Conservation (phyloP, 768 basidiomycete species). For the Rhizopogon vesiculosus region DNA sequence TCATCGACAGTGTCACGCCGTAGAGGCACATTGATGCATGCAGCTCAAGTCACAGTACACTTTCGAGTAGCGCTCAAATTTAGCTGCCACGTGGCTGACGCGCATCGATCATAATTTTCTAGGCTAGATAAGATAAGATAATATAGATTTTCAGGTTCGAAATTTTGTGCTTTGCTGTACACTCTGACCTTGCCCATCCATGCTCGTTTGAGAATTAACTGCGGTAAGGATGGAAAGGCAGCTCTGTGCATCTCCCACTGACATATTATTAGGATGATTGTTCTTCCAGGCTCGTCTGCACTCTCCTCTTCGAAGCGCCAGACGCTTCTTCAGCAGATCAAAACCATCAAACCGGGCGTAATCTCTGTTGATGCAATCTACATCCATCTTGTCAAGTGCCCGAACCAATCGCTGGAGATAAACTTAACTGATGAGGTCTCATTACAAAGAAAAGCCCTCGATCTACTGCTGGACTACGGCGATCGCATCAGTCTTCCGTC, state of each 20-base stretch:
- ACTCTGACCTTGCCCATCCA: neutral
- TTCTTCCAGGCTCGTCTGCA: constrained; percentile 73
- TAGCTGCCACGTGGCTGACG: too few species aligned
- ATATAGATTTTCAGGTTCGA: too few species aligned
- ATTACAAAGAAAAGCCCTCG: constrained; percentile 46
- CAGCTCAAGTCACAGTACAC: neutral
- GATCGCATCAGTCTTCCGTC: constrained; percentile 55
- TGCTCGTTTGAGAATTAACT: neutral
- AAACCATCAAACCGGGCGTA: constrained; percentile 46
- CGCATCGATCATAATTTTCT: too few species aligned
- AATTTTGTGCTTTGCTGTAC: too few species aligned
- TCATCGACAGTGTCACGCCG: neutral
- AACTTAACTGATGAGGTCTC: constrained; percentile 45
- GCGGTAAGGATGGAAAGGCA: neutral
- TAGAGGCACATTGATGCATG: too few species aligned
- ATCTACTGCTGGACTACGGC: constrained; percentile 79
- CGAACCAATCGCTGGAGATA: constrained; percentile 36
- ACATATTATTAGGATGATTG: constrained; percentile 51
- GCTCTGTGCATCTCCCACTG: neutral
- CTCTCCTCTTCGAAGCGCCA: constrained; percentile 69
- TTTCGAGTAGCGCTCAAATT: too few species aligned
- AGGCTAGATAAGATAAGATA: too few species aligned
- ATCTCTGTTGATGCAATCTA: constrained; percentile 76
- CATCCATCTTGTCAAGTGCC: constrained; percentile 78
- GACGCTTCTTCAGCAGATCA: constrained; percentile 57